These are phyloP conservation scores for Apiospora malaysiana DNA, from an alignment of 2,329 filamentous ascomycete species.

Conservation along the genomic window DNA sequence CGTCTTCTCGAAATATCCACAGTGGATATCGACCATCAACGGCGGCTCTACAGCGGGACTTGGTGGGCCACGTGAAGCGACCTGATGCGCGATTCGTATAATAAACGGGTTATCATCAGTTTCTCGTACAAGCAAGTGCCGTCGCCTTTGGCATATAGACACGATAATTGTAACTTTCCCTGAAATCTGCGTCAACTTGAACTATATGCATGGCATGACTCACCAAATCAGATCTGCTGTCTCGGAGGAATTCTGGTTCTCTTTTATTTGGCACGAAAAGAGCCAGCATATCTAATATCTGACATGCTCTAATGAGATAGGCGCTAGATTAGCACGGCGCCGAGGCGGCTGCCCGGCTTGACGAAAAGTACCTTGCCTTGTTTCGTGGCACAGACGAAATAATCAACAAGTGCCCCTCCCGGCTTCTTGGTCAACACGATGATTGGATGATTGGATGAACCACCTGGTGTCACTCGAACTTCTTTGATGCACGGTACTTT, in stretches of 20 bases:
- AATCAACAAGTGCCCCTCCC: not conserved
- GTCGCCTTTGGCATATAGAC: not conserved
- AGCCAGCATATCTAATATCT: not conserved
- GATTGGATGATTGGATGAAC: not conserved
- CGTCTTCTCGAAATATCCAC: not conserved
- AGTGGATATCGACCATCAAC: not conserved
- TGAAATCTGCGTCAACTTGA: too few species aligned
- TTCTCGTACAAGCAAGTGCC: too few species aligned
- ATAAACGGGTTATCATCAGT: too few species aligned
- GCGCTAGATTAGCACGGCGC: not conserved
- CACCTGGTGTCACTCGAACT: not conserved
- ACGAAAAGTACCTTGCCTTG: not conserved
- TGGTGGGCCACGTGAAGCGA: too few species aligned
- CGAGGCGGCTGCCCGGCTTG: not conserved
- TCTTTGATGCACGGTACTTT: not conserved
- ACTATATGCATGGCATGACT: too few species aligned
- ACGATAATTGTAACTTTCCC: too few species aligned
- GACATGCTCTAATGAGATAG: not conserved
- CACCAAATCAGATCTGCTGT: too few species aligned
- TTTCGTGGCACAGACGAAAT: not conserved
- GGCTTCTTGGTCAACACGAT: not conserved
- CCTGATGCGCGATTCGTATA: too few species aligned
- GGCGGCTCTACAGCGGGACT: not conserved
- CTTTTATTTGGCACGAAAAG: not conserved
- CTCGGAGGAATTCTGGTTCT: not conserved